Conservation (phyloP, 257 asterid genomes). For the Lycium ferocissimum region DNA sequence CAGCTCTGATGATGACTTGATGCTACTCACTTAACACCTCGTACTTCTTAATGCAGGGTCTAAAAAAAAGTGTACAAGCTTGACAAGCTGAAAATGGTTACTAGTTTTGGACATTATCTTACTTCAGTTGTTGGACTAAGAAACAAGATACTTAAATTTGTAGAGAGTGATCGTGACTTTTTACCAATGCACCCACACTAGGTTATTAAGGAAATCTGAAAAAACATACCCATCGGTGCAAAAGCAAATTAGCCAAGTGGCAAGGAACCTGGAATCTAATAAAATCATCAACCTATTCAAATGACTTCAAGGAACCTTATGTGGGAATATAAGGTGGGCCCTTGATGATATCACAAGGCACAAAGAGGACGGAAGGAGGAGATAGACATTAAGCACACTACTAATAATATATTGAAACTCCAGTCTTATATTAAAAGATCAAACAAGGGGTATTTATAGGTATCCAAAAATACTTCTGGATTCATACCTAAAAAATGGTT, state of each 20-base stretch:
- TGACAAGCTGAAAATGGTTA: background rate
- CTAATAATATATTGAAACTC: background rate
- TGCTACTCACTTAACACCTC: background rate
- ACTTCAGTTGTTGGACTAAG: no score
- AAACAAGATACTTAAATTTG: no score
- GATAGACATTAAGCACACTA: background rate
- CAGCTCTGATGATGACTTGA: background rate
- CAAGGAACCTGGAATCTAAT: background rate
- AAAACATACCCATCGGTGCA: background rate
- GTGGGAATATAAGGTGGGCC: background rate
- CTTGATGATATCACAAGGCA: background rate
- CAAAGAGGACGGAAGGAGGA: background rate
- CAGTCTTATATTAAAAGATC: background rate
- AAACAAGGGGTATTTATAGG: background rate
- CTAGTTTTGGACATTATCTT: background rate
- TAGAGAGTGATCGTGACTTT: background rate
- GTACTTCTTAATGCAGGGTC: background rate
- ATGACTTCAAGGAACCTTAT: background rate
- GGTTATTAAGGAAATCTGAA: conserved; percentile 9
- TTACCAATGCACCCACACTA: background rate
- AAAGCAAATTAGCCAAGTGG: background rate
- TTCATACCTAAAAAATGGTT: background rate
- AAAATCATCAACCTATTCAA: background rate
- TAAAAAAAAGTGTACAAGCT: background rate
- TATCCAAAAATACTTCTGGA: background rate